Evolutionary conservation across 108 stramenopile species (phyloP).

Genomic region (Aureococcus anophagefferens): DNA sequence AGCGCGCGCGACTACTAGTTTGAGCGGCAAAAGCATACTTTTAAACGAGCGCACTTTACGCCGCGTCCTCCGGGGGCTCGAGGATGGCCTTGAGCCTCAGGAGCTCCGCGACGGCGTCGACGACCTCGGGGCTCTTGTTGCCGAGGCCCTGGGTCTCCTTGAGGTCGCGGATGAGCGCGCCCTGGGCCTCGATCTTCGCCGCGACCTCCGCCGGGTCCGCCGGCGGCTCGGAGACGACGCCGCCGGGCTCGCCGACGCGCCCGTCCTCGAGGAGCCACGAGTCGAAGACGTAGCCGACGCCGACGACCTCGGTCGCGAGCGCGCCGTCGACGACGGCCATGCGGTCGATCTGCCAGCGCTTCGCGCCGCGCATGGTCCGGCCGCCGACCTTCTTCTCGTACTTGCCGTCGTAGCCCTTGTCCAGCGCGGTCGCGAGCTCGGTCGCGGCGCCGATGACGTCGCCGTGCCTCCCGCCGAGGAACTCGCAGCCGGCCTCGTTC

Average conservation of each 20-base stretch:
- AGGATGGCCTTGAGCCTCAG: conserved; percentile 8
- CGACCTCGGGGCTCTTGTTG: conserved; percentile 17
- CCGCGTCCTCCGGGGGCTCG: too few relatives aligned
- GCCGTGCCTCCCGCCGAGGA: conserved; percentile 3
- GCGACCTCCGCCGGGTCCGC: neutral
- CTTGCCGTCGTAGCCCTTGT: conserved; percentile 6
- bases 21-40: too few relatives aligned
- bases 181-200: conserved; percentile 5
- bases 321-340: conserved; percentile 10
- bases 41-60: too few relatives aligned
- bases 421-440: neutral
- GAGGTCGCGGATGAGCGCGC: conserved; percentile 7
- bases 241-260: conserved; percentile 8
- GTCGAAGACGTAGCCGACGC: conserved; percentile 12
- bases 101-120: conserved; percentile 13
- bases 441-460: conserved; percentile 3
- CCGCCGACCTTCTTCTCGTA: conserved; percentile 17
- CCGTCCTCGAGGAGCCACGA: conserved; percentile 8
- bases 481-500: conserved; percentile 16
- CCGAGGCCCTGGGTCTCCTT: conserved; percentile 18
- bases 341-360: conserved; percentile 6
- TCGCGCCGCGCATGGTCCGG: neutral
- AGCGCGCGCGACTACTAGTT: too few relatives aligned
- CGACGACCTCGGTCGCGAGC: neutral
- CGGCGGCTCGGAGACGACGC: neutral